These are phyloP conservation scores for Garcileccinum viscosum DNA, from an alignment of 1,284 basidiomycete species.

Conservation along the genomic window DNA sequence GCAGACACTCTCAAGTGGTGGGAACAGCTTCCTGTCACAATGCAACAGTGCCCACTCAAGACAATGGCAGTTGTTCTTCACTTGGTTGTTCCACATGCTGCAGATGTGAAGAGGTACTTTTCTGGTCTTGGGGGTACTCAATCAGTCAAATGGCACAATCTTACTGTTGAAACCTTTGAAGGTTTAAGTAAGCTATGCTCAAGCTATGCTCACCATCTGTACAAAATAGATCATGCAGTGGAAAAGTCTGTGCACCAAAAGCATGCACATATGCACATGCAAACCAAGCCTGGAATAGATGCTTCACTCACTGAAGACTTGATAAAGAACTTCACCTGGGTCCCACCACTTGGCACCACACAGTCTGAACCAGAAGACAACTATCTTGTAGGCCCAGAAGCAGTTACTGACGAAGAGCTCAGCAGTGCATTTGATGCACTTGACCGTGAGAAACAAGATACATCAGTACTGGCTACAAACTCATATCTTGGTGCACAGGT, in stretches of 20 bases:
- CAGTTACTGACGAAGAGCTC: constrained; percentile 12
- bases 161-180: constrained; percentile 6
- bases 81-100: neutral
- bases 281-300: neutral
- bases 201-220: constrained; percentile 2
- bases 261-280: constrained; percentile 7
- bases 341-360: constrained; percentile 5
- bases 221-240: neutral
- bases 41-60: neutral
- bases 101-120: constrained; percentile 4
- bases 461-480: neutral
- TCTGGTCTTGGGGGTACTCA: constrained; percentile 5
- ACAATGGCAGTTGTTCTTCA: neutral
- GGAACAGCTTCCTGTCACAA: neutral
- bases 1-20: neutral
- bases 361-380: constrained; percentile 2
- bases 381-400: constrained; percentile 12
- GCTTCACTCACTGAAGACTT: neutral
- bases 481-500: neutral
- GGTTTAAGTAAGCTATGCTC: constrained; percentile 1
- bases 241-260: neutral
- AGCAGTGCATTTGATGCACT: constrained; percentile 5
- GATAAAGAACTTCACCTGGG: constrained; percentile 9
- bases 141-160: constrained; percentile 2
- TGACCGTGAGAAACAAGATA: constrained; percentile 1